phyloP scores from a whole-genome alignment of 352 stramenopile species.

The Phytophthora sansomeana region DNA sequence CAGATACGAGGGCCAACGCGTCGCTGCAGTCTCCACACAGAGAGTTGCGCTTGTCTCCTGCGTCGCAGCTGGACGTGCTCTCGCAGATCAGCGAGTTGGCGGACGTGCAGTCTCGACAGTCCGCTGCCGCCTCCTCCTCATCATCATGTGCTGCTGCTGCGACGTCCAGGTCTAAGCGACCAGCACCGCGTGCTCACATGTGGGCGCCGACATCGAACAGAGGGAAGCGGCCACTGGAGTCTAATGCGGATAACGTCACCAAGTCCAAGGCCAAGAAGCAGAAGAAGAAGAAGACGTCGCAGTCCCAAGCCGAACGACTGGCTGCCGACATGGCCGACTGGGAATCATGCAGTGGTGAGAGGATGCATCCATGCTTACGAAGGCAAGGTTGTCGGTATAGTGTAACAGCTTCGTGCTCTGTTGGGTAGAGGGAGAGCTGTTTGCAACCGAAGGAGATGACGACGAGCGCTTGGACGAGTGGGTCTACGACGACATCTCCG shows the following conservation, averaged over 20 bases:
- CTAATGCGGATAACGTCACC: not conserved
- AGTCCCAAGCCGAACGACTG: conserved; percentile 37
- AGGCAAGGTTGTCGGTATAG: not conserved
- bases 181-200: conserved; percentile 22
- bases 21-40: not conserved
- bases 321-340: conserved; percentile 65
- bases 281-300: conserved; percentile 14
- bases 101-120: conserved; percentile 34
- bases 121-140: not conserved
- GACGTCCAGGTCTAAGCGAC: conserved; percentile 2
- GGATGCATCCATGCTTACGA: not conserved
- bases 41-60: conserved; percentile 64
- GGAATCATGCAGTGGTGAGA: conserved; percentile 69
- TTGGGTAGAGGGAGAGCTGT: conserved; percentile 40
- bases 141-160: not conserved
- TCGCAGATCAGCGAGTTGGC: conserved; percentile 81
- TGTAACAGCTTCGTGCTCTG: not conserved
- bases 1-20: not conserved
- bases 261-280: conserved; percentile 25
- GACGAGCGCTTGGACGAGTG: conserved; percentile 38
- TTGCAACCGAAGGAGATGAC: conserved; percentile 29
- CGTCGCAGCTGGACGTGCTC: conserved; percentile 76
- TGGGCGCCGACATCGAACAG: conserved; percentile 31
- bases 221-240: conserved; percentile 5
- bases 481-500: conserved; percentile 68